phyloP scores from a whole-genome alignment of 2,329 filamentous ascomycete genomes.

The Colletotrichum sojae region DNA sequence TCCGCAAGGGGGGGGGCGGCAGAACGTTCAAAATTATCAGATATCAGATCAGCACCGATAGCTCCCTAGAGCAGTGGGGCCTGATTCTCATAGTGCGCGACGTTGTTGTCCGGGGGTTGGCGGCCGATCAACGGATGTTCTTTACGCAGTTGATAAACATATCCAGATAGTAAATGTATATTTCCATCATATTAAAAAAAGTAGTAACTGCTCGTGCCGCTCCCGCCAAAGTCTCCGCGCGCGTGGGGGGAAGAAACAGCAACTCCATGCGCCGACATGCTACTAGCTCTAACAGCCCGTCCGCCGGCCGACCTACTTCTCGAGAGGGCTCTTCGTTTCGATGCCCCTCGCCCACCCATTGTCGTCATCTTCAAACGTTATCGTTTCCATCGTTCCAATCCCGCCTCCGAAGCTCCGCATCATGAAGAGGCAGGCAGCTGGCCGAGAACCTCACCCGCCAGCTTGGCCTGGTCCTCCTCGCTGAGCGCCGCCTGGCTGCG shows the following conservation, averaged over 20 bases:
- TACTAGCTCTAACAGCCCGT: constrained; percentile 21
- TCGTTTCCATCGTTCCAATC: neutral
- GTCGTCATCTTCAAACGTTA: too few species aligned
- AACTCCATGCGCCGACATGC: constrained; percentile 34
- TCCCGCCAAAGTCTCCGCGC: too few species aligned
- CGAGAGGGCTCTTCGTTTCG: neutral
- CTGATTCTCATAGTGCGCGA: neutral
- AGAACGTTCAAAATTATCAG: neutral
- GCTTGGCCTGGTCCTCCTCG: constrained; percentile 68
- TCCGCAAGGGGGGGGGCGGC: too few species aligned
- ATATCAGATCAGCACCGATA: constrained; percentile 3
- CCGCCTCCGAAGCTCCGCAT: neutral
- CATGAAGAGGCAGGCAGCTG: constrained; percentile 43
- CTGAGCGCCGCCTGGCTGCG: constrained; percentile 65
- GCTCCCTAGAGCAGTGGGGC: neutral
- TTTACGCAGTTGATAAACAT: too few species aligned
- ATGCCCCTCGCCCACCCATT: too few species aligned
- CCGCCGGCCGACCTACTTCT: neutral
- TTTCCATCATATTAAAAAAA: too few species aligned
- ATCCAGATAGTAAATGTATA: too few species aligned
- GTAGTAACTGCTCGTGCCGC: too few species aligned
- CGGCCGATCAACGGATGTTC: too few species aligned
- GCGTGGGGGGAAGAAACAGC: neutral
- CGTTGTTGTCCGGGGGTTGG: neutral
- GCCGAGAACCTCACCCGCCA: constrained; percentile 52